These are phyloP conservation scores for Diospyros lotus DNA, from an alignment of 148 eudicot genomes.

Conservation along the genomic window DNA sequence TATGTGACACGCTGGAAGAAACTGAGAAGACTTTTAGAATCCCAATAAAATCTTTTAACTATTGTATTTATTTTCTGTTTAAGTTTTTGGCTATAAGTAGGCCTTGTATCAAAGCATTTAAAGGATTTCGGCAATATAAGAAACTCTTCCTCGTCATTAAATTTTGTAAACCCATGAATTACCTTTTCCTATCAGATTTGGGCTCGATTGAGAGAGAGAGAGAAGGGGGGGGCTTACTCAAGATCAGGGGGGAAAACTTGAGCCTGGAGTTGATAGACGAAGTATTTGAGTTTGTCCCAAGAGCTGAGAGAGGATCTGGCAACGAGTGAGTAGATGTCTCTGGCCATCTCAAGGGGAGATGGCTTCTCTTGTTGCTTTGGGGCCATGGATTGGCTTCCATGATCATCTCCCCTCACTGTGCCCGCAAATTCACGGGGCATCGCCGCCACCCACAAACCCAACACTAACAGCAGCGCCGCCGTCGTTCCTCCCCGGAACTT, in stretches of 20 bases:
- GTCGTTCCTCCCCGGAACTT: no score
- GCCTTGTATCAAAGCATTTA: no score
- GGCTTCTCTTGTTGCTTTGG: background rate
- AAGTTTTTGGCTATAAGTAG: no score
- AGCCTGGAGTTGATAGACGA: conserved; percentile 20
- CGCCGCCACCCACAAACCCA: conserved; percentile 14
- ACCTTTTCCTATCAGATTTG: no score
- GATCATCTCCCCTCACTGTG: background rate
- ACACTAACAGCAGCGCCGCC: background rate
- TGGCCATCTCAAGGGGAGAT: background rate
- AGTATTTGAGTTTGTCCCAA: conserved; percentile 26
- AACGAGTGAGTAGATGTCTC: conserved; percentile 10
- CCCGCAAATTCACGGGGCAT: conserved; percentile 8
- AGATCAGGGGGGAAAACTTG: conserved; percentile 30
- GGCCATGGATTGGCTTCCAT: background rate
- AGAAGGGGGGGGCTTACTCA: conserved; percentile 19
- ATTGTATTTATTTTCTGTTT: no score
- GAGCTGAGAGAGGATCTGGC: conserved; percentile 15
- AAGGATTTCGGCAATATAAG: no score
- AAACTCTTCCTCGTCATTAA: no score
- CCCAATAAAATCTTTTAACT: no score
- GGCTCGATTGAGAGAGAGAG: no score
- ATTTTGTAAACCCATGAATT: no score
- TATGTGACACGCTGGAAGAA: no score
- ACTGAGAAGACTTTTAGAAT: no score